phyloP scores from a whole-genome alignment of 352 stramenopile genomes.

The Phytopythium boreale region DNA sequence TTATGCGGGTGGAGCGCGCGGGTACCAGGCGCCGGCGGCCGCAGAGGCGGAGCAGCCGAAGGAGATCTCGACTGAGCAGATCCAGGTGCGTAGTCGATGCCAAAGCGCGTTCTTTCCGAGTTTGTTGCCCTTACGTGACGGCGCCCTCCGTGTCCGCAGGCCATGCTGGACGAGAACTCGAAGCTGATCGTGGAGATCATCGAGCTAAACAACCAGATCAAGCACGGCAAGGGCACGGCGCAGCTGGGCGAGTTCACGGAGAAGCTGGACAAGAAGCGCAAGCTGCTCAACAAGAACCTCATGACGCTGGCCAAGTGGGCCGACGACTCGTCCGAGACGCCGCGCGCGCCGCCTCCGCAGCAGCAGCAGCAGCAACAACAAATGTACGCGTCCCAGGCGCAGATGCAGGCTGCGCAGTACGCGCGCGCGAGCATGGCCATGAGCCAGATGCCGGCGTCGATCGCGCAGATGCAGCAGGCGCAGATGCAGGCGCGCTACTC shows the following conservation, averaged over 20 bases:
- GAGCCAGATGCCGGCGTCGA: constrained; percentile 16
- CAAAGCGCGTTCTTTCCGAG: neutral
- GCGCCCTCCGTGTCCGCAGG: constrained; percentile 21
- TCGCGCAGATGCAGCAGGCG: constrained; percentile 20
- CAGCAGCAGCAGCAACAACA: constrained; percentile 28
- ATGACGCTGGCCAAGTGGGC: constrained; percentile 89
- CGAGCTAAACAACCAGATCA: constrained; percentile 85
- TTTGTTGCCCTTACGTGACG: neutral
- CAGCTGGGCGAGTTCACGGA: constrained; percentile 79
- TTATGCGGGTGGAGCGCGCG: constrained; percentile 13
- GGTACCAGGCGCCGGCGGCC: constrained; percentile 22
- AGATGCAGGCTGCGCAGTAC: constrained; percentile 26
- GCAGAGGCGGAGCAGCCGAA: constrained; percentile 53
- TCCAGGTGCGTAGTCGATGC: constrained; percentile 46
- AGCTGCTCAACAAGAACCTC: constrained; percentile 88
- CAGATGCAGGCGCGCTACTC: constrained; percentile 21
- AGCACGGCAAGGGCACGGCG: constrained; percentile 73
- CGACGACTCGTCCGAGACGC: constrained; percentile 75
- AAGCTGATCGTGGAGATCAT: constrained; percentile 87
- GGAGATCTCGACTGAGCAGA: constrained; percentile 78
- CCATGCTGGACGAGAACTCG: constrained; percentile 87
- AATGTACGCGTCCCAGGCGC: constrained; percentile 29
- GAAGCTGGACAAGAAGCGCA: constrained; percentile 87
- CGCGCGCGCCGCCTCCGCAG: constrained; percentile 26
- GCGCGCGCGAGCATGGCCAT: constrained; percentile 14